Evolutionary conservation across 192 early-diverging fungal species (phyloP).

Genomic region (Coemansia pectinata): DNA sequence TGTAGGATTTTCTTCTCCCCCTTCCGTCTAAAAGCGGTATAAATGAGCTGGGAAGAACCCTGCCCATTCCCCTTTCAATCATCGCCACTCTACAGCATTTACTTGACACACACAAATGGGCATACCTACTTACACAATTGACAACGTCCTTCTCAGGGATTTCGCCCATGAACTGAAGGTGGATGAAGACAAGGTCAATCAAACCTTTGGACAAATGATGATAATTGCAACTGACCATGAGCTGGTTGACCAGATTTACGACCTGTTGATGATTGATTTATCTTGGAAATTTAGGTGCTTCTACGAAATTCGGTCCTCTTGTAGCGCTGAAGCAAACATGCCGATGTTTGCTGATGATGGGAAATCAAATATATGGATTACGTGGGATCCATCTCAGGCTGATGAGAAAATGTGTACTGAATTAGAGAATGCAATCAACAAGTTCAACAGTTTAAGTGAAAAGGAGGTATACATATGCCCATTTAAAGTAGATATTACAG

Average conservation of each 20-base stretch:
- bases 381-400: not conserved
- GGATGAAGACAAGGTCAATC: no score
- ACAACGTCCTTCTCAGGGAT: not conserved
- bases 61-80: not conserved
- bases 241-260: not conserved
- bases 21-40: not conserved
- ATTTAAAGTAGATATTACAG: not conserved
- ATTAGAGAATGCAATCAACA: not conserved
- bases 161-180: not conserved
- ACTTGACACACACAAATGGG: not conserved
- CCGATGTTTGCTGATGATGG: not conserved
- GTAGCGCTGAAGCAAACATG: not conserved
- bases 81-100: not conserved
- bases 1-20: not conserved
- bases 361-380: not conserved
- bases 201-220: not conserved
- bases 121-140: not conserved
- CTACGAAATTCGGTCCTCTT: not conserved
- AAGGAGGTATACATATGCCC: not conserved
- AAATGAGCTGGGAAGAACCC: not conserved
- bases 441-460: not conserved
- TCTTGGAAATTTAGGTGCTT: not conserved
- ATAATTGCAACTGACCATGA: not conserved
- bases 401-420: not conserved
- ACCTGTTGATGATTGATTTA: not conserved